Evolutionary conservation across 768 basidiomycete genomes (phyloP), one percentile per base, ranked within the genome.

Genomic region (Pholiota microspora): DNA sequence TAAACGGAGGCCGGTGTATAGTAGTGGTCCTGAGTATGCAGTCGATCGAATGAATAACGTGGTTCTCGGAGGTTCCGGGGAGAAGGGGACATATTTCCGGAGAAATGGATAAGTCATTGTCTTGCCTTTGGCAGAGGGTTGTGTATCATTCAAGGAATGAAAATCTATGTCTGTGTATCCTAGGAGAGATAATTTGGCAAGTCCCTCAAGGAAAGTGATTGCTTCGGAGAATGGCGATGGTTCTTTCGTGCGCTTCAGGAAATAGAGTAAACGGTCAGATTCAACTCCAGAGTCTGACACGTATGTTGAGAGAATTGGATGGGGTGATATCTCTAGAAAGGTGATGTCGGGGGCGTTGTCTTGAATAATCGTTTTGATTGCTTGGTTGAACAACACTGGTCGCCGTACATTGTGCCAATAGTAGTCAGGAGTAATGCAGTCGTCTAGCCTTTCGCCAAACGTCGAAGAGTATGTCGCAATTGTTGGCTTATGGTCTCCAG

Each of bases 311-410:
- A 77, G 66, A 2, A 68, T 73, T 5, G 76, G 77, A 56, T 77
- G 76, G 10, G 74, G 72, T 4, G 63, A 55, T 7, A 78, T 62
- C 56, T 77, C 76, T 12, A 77, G 54, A 53, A 73, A 73, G 12
- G 62, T 63, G 13, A 70, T 58, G 6, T 58, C 51, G 2, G 66
- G 66, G 21, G 66, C 65, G 18, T 51, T 32, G 3, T 59, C 56
- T 12, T 54, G 27, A 2, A 63, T 45, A 9, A 76, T 60, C 4
- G 56, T 35, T 24, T 56, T 34, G n/a, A 77, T 62, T 0, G 73
- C 67, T 10, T 67, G 45, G 0, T 60, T 57, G 58, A 80, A 80
- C 7, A 57, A 59, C 2, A 79, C 78, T 3, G 74, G 71, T 2
- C 59, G 53, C 7, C 73, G 67, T 6, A 69, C 64, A 53, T 71